Evolutionary conservation across 108 stramenopile species (phyloP).

Genomic region (Cyclotella atomus): DNA sequence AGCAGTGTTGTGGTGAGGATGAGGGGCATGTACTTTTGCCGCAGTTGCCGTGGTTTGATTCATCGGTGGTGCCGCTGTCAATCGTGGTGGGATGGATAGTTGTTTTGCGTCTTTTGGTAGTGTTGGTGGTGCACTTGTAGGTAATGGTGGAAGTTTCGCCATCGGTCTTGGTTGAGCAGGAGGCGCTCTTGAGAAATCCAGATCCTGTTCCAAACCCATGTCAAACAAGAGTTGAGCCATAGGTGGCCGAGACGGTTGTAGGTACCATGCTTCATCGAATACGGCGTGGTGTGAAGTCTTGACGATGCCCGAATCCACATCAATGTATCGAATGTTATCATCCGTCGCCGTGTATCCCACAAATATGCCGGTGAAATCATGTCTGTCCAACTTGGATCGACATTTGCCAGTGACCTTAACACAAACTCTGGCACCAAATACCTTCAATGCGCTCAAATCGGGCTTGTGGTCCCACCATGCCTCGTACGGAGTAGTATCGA

Average conservation of each 20-base stretch:
- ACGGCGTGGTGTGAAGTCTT: conserved; percentile 17
- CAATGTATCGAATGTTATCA: conserved; percentile 16
- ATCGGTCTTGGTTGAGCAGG: background rate
- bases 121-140: background rate
- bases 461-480: conserved; percentile 8
- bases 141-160: background rate
- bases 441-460: background rate
- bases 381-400: background rate
- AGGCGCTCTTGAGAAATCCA: background rate
- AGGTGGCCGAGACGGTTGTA: conserved; percentile 3
- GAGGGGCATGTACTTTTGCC: background rate
- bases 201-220: conserved; percentile 1
- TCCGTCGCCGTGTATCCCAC: conserved; percentile 9
- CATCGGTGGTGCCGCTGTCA: too few relatives aligned
- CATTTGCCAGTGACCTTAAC: conserved; percentile 8
- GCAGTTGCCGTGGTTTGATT: background rate
- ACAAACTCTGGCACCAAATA: conserved; percentile 17
- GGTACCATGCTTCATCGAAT: conserved; percentile 37
- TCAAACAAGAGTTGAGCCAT: conserved; percentile 19
- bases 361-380: conserved; percentile 10
- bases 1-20: background rate
- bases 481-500: conserved; percentile 5
- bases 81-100: too few relatives aligned
- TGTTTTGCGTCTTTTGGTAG: too few relatives aligned
- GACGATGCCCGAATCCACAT: background rate